Conservation (phyloP, 176 grass and related monocot genomes). For the Triticum urartu region DNA sequence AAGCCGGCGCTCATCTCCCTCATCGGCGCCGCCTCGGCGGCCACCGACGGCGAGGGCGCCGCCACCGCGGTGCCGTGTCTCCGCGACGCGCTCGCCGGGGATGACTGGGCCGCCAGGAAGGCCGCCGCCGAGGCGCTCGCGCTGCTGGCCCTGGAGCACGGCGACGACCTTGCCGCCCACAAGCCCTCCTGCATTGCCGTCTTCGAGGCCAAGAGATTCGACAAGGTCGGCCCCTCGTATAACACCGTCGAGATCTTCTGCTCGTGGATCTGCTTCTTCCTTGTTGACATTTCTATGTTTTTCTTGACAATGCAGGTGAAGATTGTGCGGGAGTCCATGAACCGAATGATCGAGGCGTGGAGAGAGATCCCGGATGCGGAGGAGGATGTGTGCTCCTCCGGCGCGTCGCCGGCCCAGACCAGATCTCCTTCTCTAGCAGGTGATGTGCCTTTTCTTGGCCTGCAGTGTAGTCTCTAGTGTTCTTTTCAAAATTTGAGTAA, state of each 20-base stretch:
- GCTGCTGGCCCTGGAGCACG: conserved; percentile 53
- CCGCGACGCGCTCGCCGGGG: conserved; percentile 70
- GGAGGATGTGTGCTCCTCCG: conserved; percentile 46
- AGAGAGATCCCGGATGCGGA: conserved; percentile 73
- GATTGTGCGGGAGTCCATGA: conserved; percentile 92
- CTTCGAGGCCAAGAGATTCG: conserved; percentile 85
- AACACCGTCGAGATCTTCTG: not conserved
- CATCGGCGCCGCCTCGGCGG: conserved; percentile 54
- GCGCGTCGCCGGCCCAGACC: conserved; percentile 22
- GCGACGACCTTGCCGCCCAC: conserved; percentile 58
- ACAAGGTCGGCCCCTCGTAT: conserved; percentile 43
- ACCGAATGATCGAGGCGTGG: conserved; percentile 88
- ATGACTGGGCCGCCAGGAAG: conserved; percentile 90
- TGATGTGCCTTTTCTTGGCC: conserved; percentile 26
- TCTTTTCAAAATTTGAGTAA: not conserved
- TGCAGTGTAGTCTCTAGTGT: not conserved
- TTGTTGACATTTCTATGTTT: conserved; percentile 6
- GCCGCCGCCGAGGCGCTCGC: conserved; percentile 82
- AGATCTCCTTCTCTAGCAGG: conserved; percentile 66
- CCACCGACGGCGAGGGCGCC: conserved; percentile 51
- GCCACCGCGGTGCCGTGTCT: conserved; percentile 62
- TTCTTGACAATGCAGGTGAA: conserved; percentile 79
- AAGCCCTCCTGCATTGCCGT: conserved; percentile 72
- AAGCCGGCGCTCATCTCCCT: conserved; percentile 86
- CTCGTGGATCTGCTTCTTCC: conserved; percentile 33